These are phyloP conservation scores for Lactifluus piperatus DNA, from an alignment of 768 basidiomycete species.

Conservation along the genomic window DNA sequence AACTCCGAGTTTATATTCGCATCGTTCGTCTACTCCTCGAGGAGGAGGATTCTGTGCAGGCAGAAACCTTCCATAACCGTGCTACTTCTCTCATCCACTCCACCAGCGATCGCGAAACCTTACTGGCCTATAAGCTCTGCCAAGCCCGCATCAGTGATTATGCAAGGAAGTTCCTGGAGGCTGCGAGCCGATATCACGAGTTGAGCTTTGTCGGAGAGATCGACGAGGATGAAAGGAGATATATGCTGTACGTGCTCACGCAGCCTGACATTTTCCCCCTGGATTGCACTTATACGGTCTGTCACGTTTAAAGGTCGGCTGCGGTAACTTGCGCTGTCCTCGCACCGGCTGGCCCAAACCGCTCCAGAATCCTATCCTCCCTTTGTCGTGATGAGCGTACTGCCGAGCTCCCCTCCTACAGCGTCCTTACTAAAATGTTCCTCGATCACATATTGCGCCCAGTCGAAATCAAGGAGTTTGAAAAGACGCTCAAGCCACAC, in stretches of 20 bases:
- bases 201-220: constrained; percentile 85
- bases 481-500: constrained; percentile 78
- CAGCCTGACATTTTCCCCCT: background rate
- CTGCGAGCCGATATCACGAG: constrained; percentile 90
- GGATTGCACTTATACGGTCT: constrained; percentile 1
- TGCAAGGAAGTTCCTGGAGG: constrained; percentile 86
- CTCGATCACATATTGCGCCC: constrained; percentile 93
- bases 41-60: constrained; percentile 93
- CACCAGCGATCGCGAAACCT: constrained; percentile 67
- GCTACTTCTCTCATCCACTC: constrained; percentile 85
- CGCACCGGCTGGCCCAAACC: constrained; percentile 93
- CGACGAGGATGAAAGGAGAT: constrained; percentile 85
- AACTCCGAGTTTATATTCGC: constrained; percentile 83
- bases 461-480: constrained; percentile 84
- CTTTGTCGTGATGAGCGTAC: constrained; percentile 93
- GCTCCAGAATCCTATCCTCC: constrained; percentile 86
- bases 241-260: constrained; percentile 65
- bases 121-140: constrained; percentile 81
- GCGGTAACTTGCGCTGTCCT: constrained; percentile 96
- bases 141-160: constrained; percentile 95
- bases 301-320: constrained; percentile 47
- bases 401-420: constrained; percentile 65
- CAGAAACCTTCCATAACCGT: constrained; percentile 97
- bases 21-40: constrained; percentile 92
- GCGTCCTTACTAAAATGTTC: constrained; percentile 96